phyloP scores from a whole-genome alignment of 345 rosid species.

The Corchorus olitorius region DNA sequence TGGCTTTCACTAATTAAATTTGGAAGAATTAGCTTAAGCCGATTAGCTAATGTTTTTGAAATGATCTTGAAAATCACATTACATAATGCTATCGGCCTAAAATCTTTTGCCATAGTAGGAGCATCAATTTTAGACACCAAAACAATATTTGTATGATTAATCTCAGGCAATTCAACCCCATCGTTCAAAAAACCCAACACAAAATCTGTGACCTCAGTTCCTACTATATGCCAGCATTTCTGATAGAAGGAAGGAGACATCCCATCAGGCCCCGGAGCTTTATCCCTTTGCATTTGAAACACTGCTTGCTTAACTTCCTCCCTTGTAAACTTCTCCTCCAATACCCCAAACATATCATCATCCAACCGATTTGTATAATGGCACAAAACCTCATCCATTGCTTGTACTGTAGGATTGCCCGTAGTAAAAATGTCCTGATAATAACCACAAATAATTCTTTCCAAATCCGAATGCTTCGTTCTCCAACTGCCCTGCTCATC shows the following conservation, averaged over 20 bases:
- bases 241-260: background rate
- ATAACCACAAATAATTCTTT: too few relatives aligned
- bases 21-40: too few relatives aligned
- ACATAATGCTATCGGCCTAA: too few relatives aligned
- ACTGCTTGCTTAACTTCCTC: background rate
- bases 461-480: too few relatives aligned
- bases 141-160: background rate
- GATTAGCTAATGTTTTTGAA: too few relatives aligned
- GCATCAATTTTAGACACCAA: background rate
- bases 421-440: too few relatives aligned
- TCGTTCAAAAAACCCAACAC: background rate
- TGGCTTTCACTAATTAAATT: too few relatives aligned
- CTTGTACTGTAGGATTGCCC: background rate
- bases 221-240: background rate
- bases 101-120: too few relatives aligned
- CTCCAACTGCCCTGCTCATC: background rate
- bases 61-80: too few relatives aligned
- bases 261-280: background rate
- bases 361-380: background rate
- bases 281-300: background rate
- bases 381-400: background rate
- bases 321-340: background rate
- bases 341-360: background rate
- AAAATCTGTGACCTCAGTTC: background rate
- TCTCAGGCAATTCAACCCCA: background rate